phyloP scores from a whole-genome alignment of 371 early-diverging fungal genomes.

The Dichotomocladium elegans region DNA sequence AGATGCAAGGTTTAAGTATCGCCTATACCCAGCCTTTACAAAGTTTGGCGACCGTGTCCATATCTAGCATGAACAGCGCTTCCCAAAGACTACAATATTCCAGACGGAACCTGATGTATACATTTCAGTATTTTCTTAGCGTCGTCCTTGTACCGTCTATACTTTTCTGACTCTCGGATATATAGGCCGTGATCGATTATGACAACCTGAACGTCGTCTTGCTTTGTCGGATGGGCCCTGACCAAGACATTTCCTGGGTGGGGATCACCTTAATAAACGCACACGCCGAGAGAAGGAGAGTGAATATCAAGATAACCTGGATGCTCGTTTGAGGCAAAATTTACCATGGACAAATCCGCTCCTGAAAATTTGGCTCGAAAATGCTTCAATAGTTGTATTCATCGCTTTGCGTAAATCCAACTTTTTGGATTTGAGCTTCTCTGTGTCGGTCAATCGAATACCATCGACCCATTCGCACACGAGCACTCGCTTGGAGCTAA shows the following conservation, averaged over 20 bases:
- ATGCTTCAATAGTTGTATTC: conserved; percentile 74
- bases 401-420: conserved; percentile 57
- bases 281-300: no score
- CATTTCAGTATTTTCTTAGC: conserved; percentile 29
- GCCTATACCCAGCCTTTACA: conserved; percentile 60
- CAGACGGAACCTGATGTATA: conserved; percentile 53
- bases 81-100: conserved; percentile 88
- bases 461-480: conserved; percentile 90
- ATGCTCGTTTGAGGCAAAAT: no score
- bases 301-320: no score
- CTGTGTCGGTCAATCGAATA: conserved; percentile 55
- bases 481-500: conserved; percentile 69
- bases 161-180: conserved; percentile 63
- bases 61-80: conserved; percentile 75
- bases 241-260: conserved; percentile 89
- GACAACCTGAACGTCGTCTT: conserved; percentile 49
- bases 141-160: conserved; percentile 14
- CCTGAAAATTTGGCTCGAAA: conserved; percentile 87
- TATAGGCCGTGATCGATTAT: conserved; percentile 94
- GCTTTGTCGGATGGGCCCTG: conserved; percentile 60
- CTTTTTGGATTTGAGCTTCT: conserved; percentile 33
- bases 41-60: conserved; percentile 55
- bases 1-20: not conserved
- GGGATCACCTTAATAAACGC: conserved; percentile 53
- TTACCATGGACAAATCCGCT: conserved; percentile 86